phyloP scores from a whole-genome alignment of 2,329 filamentous ascomycete species.

The Paraphaeosphaeria minitans region DNA sequence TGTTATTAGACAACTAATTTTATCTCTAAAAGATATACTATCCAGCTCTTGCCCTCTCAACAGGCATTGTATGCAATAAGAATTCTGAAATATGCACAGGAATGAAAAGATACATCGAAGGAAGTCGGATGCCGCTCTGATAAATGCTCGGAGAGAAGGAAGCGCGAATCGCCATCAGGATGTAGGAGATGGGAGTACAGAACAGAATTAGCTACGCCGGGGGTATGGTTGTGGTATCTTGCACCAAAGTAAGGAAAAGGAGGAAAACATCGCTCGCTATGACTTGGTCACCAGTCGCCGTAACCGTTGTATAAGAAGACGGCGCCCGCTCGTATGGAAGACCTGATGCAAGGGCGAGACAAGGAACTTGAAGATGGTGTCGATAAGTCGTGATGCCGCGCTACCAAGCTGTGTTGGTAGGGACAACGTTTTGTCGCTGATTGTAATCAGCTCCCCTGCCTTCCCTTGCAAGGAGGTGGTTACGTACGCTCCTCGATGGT shows the following conservation, averaged over 20 bases:
- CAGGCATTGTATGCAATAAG: too few species aligned
- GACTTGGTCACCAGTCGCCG: neutral
- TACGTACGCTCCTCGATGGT: constrained; percentile 19
- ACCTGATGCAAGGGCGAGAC: constrained; percentile 2
- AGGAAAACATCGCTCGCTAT: neutral
- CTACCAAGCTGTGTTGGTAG: neutral
- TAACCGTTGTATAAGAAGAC: neutral
- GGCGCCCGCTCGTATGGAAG: neutral
- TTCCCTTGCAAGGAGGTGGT: neutral
- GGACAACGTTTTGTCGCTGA: neutral
- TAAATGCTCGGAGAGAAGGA: neutral
- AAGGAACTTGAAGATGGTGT: neutral
- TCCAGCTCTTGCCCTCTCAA: too few species aligned
- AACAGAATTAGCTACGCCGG: neutral
- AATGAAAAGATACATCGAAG: neutral
- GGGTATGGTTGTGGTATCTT: neutral
- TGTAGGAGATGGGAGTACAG: neutral
- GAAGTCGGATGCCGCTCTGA: neutral
- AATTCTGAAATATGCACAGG: neutral
- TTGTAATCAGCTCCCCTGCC: neutral
- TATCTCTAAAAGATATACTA: too few species aligned
- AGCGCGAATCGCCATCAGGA: neutral
- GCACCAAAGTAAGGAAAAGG: neutral
- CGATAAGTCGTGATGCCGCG: neutral
- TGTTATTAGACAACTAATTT: too few species aligned